Percentiles rank a stretch among this genome's conserved stretches.
These are phyloP conservation scores for Phialocephala sp. DNA, from an alignment of 2,329 filamentous ascomycete genomes.

Conservation along the genomic window DNA sequence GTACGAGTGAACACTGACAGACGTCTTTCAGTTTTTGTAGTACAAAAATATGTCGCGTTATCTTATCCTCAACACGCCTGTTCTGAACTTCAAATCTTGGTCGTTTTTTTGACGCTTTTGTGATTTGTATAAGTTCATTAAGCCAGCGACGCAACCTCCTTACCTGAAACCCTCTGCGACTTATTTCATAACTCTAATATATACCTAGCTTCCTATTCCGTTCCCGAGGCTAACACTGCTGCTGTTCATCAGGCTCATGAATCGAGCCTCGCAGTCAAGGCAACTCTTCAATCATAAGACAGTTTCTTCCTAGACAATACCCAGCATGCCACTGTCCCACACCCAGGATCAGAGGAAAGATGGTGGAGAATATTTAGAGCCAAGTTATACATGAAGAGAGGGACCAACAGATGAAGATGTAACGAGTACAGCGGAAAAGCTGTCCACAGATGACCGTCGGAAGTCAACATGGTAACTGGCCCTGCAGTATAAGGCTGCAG, in stretches of 20 bases:
- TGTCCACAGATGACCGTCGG: constrained; percentile 2
- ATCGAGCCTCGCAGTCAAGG: constrained; percentile 7
- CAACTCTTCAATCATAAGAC: constrained; percentile 4
- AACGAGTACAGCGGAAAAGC: constrained; percentile 7
- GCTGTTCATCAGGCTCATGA: constrained; percentile 17
- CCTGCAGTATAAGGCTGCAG: constrained; percentile 25
- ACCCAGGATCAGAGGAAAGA: neutral
- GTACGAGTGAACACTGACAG: constrained; percentile 1
- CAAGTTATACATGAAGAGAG: constrained; percentile 14
- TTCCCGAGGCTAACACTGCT: constrained; percentile 5
- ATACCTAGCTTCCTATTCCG: constrained; percentile 1
- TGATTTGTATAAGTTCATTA: constrained; percentile 1
- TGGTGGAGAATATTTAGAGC: constrained; percentile 7
- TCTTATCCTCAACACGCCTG: constrained; percentile 3
- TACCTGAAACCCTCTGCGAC: neutral
- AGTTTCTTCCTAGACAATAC: neutral
- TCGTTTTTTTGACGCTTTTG: neutral
- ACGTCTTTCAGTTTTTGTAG: constrained; percentile 26
- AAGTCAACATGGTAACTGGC: constrained; percentile 28
- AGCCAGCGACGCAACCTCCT: neutral
- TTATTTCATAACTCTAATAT: constrained; percentile 16
- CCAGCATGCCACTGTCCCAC: constrained; percentile 9
- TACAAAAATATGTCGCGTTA: constrained; percentile 16
- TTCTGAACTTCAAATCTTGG: neutral
- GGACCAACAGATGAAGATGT: constrained; percentile 15